Evolutionary conservation across 129 eudicot species (phyloP).

Genomic region (Artemisia annua): DNA sequence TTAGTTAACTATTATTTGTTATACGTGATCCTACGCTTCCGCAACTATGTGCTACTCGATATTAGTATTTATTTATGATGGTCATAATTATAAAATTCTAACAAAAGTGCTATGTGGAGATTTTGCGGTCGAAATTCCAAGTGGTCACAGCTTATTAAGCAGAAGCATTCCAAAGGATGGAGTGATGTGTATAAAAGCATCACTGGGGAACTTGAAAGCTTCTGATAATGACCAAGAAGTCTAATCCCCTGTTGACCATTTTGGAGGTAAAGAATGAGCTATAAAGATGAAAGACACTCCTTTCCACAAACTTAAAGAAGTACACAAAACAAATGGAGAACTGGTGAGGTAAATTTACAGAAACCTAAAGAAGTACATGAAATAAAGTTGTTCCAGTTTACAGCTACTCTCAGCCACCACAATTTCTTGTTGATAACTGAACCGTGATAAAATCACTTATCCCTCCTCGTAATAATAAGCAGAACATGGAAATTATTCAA

Average conservation of each 20-base stretch:
- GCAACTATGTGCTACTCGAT: no score
- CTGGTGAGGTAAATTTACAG: conserved; percentile 74
- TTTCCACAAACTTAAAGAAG: conserved; percentile 76
- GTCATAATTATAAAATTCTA: no score
- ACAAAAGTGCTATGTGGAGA: conserved; percentile 40
- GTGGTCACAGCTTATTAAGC: conserved; percentile 50
- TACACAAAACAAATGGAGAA: conserved; percentile 80
- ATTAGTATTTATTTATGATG: no score
- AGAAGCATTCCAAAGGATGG: no score
- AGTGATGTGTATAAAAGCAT: no score
- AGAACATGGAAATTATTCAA: no score
- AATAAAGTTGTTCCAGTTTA: conserved; percentile 23
- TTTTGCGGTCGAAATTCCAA: conserved; percentile 41
- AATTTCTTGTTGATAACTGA: no score
- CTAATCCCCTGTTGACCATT: conserved; percentile 51
- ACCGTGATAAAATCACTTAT: no score
- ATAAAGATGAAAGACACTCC: conserved; percentile 37
- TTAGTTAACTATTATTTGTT: no score
- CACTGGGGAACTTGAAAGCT: conserved; percentile 45
- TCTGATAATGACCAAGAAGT: conserved; percentile 56
- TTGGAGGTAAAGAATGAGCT: conserved; percentile 33
- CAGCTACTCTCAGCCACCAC: no score
- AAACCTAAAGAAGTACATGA: conserved; percentile 78
- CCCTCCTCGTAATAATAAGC: no score
- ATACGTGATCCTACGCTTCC: no score